Evolutionary conservation across 179 eudicot genomes (phyloP), one percentile per base, ranked within the genome.

Genomic region (Actinidia arguta): DNA sequence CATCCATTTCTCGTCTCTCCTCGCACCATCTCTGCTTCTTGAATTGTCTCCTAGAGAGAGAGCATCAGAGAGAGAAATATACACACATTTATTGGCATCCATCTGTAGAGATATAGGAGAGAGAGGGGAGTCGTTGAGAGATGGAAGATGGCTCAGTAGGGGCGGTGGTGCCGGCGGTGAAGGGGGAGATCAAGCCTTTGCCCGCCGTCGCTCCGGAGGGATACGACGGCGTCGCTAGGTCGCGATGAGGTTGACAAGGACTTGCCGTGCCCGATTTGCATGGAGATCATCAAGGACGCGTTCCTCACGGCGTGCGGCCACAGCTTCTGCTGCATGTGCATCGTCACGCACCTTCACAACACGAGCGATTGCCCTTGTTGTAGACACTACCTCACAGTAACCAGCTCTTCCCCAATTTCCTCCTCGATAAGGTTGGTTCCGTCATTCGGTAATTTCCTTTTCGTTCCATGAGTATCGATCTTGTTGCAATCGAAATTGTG

Each of bases 291-390:
- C 59, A 90, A 87, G 66, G 91, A 87, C 66, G 93, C 91, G 20
- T 90, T 90, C 78, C 85, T 90, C 1, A 90, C 93, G 25, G 90
- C 93, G 22, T 90, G 93, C 9, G 93, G 93, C 27, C 92, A 90
- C 79, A 90, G 91, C 64, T 90, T 88, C 75, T 90, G 92, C 63
- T 90, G 88, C 78, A 86, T 86, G 88, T 90, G 92, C 61, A 90
- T 90, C 36, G 73, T 87, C 73, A 90, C 92, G 58, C 92, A 90
- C 69, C 88, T 88, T 47, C 73, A 80, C 54, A 88, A 85, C 72
- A 90, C 88, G 86, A 85, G 42, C 67, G 93, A 90, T 68, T 90
- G 93, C 67, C 93, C 93, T 79, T 88, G 89, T 13, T 90, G 93
- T 52, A 84, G 81, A 7, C 83, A 76, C 16, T 82, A 78, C 66